phyloP scores from a whole-genome alignment of 306 rosid species.

The Medicago arabica region DNA sequence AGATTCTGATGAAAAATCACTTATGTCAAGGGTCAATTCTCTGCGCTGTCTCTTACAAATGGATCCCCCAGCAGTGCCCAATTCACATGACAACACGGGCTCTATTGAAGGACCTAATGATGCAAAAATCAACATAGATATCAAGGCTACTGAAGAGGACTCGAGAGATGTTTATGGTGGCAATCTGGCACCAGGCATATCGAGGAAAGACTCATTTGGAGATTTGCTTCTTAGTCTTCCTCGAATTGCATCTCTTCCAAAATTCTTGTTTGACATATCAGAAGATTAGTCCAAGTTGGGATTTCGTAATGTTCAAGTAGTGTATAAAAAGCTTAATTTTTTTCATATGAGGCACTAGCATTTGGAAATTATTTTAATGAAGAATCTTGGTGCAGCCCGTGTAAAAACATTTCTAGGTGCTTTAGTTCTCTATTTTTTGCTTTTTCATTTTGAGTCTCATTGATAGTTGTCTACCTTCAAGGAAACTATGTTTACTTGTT shows the following conservation, averaged over 20 bases:
- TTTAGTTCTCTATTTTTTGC: background rate
- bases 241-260: conserved; percentile 79
- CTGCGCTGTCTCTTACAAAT: conserved; percentile 86
- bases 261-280: conserved; percentile 75
- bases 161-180: conserved; percentile 44
- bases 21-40: conserved; percentile 87
- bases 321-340: background rate
- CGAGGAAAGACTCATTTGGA: conserved; percentile 82
- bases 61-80: conserved; percentile 58
- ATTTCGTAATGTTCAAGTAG: conserved; percentile 15
- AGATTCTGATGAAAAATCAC: conserved; percentile 76
- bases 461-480: background rate
- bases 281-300: conserved; percentile 49
- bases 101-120: conserved; percentile 41
- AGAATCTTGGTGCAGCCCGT: conserved; percentile 51
- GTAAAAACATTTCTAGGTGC: background rate
- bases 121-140: conserved; percentile 41
- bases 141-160: conserved; percentile 55
- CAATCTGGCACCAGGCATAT: conserved; percentile 68
- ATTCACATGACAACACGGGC: conserved; percentile 37
- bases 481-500: background rate
- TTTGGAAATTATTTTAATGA: conserved; percentile 83
- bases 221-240: conserved; percentile 81
- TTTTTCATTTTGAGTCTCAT: background rate
- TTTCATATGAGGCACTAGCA: conserved; percentile 48